phyloP scores from a whole-genome alignment of 2,329 filamentous ascomycete genomes.

The Cryphonectria radicalis region DNA sequence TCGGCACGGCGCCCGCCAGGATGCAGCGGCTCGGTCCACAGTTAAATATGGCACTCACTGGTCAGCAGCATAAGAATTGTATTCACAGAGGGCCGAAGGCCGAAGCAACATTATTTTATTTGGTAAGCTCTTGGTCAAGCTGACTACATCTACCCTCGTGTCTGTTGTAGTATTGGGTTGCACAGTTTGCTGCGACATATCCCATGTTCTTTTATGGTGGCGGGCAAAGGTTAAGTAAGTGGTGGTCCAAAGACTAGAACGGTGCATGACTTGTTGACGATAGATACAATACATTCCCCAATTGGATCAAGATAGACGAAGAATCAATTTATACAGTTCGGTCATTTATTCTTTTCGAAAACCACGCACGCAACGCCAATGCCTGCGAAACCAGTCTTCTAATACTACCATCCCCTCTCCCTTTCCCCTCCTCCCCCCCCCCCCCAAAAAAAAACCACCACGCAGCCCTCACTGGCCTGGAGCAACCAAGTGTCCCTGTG shows the following conservation, averaged over 20 bases:
- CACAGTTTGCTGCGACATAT: neutral
- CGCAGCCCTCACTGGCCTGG: slow-evolving; percentile 76
- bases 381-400: slow-evolving; percentile 19
- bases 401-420: neutral
- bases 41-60: slow-evolving; percentile 3
- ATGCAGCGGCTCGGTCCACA: slow-evolving; percentile 14
- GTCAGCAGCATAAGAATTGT: slow-evolving; percentile 3
- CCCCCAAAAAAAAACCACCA: too few relatives aligned
- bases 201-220: neutral
- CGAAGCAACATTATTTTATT: neutral
- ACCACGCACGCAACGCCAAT: slow-evolving; percentile 19
- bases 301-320: slow-evolving; percentile 1
- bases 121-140: neutral
- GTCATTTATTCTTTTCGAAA: slow-evolving; percentile 17
- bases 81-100: neutral
- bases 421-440: neutral
- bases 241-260: neutral
- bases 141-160: neutral
- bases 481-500: slow-evolving; percentile 81
- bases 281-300: slow-evolving; percentile 15
- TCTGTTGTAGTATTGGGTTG: neutral
- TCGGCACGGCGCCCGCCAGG: neutral
- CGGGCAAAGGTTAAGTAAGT: neutral
- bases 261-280: neutral
- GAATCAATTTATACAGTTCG: slow-evolving; percentile 18